These are phyloP conservation scores for Xylaria telfairii DNA, from an alignment of 495 filamentous ascomycete species.

Conservation along the genomic window DNA sequence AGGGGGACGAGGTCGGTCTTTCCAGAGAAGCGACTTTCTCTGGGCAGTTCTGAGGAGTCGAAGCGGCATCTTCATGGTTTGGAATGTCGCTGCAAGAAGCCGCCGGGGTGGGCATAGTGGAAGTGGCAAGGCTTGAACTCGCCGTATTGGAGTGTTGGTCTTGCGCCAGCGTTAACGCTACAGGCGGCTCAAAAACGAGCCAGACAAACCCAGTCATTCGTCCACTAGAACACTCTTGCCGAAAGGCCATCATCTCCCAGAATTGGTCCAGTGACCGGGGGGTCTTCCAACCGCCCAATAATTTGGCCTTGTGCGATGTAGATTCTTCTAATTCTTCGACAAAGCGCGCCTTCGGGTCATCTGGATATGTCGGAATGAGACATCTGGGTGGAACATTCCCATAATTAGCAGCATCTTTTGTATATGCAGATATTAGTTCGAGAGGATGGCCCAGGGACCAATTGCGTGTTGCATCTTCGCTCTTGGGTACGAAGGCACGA, in stretches of 20 bases:
- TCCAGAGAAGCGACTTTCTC: not conserved
- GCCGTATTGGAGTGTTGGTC: slow-evolving; percentile 8
- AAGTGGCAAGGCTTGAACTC: not conserved
- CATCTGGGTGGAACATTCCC: slow-evolving; percentile 72
- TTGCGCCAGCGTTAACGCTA: not conserved
- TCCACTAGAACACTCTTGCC: slow-evolving; percentile 94
- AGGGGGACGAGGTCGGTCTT: slow-evolving; percentile 19
- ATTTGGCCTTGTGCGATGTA: slow-evolving; percentile 57
- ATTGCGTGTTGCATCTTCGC: slow-evolving; percentile 47
- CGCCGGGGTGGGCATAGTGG: slow-evolving; percentile 28
- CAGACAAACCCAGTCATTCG: slow-evolving; percentile 92
- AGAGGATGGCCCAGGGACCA: slow-evolving; percentile 64
- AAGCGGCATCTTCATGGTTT: slow-evolving; percentile 6
- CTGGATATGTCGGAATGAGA: slow-evolving; percentile 88
- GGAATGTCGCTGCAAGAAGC: slow-evolving; percentile 35
- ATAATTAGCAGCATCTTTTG: slow-evolving; percentile 57
- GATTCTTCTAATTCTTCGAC: slow-evolving; percentile 87
- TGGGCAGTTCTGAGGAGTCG: slow-evolving; percentile 24
- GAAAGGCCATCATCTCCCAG: slow-evolving; percentile 98
- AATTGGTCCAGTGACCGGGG: slow-evolving; percentile 86
- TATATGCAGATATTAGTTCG: slow-evolving; percentile 67
- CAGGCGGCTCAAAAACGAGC: slow-evolving; percentile 74
- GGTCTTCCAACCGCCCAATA: slow-evolving; percentile 73
- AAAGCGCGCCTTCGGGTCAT: slow-evolving; percentile 95
- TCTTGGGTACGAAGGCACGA: slow-evolving; percentile 60